These are phyloP conservation scores for Phytopythium vexans DNA, from an alignment of 352 stramenopile species.

Conservation along the genomic window DNA sequence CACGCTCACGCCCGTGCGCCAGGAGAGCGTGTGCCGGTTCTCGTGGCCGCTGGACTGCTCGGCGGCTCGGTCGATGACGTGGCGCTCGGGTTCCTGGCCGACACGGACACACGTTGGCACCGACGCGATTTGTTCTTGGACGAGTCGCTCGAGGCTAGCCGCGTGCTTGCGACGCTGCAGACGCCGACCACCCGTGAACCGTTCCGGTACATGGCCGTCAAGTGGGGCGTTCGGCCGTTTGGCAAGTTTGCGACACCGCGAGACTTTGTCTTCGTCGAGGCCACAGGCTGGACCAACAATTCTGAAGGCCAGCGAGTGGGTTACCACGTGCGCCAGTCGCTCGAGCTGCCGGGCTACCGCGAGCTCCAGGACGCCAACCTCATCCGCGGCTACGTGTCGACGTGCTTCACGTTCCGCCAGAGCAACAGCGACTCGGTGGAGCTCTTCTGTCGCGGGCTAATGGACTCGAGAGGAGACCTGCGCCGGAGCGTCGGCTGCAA, in stretches of 20 bases:
- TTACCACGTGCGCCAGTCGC: constrained; percentile 34
- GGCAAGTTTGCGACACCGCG: constrained; percentile 33
- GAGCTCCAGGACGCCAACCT: constrained; percentile 12
- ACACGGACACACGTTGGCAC: constrained; percentile 33
- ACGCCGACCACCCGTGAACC: constrained; percentile 29
- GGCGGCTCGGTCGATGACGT: constrained; percentile 39
- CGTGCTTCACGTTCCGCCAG: constrained; percentile 33
- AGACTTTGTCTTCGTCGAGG: constrained; percentile 52
- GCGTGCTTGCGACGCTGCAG: constrained; percentile 29
- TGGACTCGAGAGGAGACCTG: constrained; percentile 34
- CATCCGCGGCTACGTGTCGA: constrained; percentile 27
- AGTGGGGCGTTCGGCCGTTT: constrained; percentile 38
- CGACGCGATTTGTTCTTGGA: constrained; percentile 37
- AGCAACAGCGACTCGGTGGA: constrained; percentile 23
- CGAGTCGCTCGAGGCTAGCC: constrained; percentile 33
- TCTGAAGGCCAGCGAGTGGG: constrained; percentile 19
- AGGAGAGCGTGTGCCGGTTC: constrained; percentile 17
- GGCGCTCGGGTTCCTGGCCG: constrained; percentile 35
- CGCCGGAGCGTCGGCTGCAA: constrained; percentile 23
- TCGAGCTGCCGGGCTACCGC: constrained; percentile 23
- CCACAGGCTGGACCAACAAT: constrained; percentile 32
- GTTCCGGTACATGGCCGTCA: constrained; percentile 44
- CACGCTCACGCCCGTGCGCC: neutral
- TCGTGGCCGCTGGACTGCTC: constrained; percentile 35
- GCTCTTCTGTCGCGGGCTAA: constrained; percentile 37